Evolutionary conservation across 1,284 basidiomycete species (phyloP).

Genomic region (Xerocomus nothofagi): DNA sequence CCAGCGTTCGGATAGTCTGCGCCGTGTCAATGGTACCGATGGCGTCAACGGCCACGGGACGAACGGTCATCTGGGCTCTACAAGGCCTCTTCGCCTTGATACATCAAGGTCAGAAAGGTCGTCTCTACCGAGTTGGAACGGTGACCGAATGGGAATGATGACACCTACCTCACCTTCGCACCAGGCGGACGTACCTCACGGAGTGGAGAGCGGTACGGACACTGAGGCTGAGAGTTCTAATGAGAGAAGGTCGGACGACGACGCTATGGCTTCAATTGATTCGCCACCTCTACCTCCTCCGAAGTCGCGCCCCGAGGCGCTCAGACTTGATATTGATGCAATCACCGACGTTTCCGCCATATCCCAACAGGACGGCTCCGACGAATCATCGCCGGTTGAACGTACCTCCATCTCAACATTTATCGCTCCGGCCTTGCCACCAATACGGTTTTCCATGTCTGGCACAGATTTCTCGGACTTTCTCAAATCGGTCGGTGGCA

Average conservation of each 20-base stretch:
- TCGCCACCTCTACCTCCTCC: conserved; percentile 52
- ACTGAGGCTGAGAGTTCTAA: conserved; percentile 56
- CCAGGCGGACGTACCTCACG: conserved; percentile 64
- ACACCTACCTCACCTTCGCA: conserved; percentile 59
- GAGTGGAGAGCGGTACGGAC: conserved; percentile 73
- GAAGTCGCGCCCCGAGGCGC: conserved; percentile 38
- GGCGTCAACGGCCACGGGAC: not conserved
- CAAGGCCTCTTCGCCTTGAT: conserved; percentile 21
- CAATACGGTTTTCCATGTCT: conserved; percentile 81
- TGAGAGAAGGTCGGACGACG: conserved; percentile 35
- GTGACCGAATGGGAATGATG: conserved; percentile 34
- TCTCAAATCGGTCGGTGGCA: conserved; percentile 54
- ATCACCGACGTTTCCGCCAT: conserved; percentile 28
- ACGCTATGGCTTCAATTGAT: conserved; percentile 25
- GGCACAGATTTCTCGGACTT: conserved; percentile 76
- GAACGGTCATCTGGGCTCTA: conserved; percentile 13
- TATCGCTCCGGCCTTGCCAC: conserved; percentile 77
- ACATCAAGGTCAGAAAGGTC: conserved; percentile 18
- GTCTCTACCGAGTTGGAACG: conserved; percentile 20
- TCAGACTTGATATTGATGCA: conserved; percentile 21
- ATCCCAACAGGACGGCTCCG: conserved; percentile 39
- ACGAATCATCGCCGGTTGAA: conserved; percentile 56
- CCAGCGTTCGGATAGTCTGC: conserved; percentile 28
- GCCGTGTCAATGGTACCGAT: conserved; percentile 7
- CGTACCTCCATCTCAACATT: conserved; percentile 69